A percentile compares a stretch with the other conserved stretches of the same genome.
Evolutionary conservation across 176 grass and related monocot genomes (phyloP).

Genomic region (Thinopyrum elongatum): DNA sequence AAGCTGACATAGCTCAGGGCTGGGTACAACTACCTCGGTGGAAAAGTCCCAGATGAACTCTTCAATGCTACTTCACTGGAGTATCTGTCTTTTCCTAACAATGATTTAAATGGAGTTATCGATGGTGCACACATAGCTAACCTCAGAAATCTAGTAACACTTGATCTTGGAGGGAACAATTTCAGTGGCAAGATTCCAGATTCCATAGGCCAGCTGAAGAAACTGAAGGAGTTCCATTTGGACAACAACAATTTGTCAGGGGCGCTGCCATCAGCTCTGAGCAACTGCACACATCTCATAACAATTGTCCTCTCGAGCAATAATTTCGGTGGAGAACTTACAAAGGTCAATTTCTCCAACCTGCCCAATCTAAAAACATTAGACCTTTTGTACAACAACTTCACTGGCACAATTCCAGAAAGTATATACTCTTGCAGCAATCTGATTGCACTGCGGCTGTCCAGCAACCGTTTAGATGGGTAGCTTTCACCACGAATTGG

Average conservation of each 20-base stretch:
- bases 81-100: constrained; percentile 15
- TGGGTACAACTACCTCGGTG: constrained; percentile 31
- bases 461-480: background rate
- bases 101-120: background rate
- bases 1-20: constrained; percentile 17
- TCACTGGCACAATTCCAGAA: constrained; percentile 29
- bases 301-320: constrained; percentile 7
- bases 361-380: constrained; percentile 11
- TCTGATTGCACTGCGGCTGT: background rate
- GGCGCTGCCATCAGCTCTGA: constrained; percentile 11
- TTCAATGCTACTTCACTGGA: constrained; percentile 13
- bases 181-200: constrained; percentile 9
- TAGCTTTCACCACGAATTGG: background rate
- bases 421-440: constrained; percentile 41
- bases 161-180: constrained; percentile 33
- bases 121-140: background rate
- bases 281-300: constrained; percentile 20
- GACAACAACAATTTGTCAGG: constrained; percentile 19
- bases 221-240: constrained; percentile 25
- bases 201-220: constrained; percentile 20
- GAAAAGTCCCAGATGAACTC: constrained; percentile 23
- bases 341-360: constrained; percentile 27
- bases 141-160: background rate
- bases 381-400: background rate
- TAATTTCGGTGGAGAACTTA: constrained; percentile 1